Percentiles rank a stretch among this genome's conserved stretches.
phyloP scores from a whole-genome alignment of 495 filamentous ascomycete species.

The Parachaetomium inaequale region DNA sequence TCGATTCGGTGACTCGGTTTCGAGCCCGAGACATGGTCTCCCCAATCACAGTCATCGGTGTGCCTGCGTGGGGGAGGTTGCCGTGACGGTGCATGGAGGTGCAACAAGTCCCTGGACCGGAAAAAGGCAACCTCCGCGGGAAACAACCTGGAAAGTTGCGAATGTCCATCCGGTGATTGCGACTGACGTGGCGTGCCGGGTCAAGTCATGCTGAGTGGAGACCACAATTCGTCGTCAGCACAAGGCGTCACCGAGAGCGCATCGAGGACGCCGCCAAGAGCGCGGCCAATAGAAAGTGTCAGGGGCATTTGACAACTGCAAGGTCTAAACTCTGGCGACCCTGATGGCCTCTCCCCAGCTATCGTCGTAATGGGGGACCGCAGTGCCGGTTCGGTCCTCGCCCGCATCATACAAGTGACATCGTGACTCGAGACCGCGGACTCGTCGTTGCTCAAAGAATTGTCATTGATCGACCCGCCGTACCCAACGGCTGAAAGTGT shows the following conservation, averaged over 20 bases:
- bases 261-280: background rate
- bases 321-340: slow-evolving; percentile 18
- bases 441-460: slow-evolving; percentile 34
- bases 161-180: background rate
- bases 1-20: background rate
- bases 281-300: slow-evolving; percentile 14
- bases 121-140: background rate
- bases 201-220: background rate
- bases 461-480: slow-evolving; percentile 37
- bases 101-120: too few relatives aligned
- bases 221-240: slow-evolving; percentile 1
- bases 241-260: slow-evolving; percentile 5
- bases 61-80: background rate
- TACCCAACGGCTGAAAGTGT: slow-evolving; percentile 34
- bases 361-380: slow-evolving; percentile 16
- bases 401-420: slow-evolving; percentile 20
- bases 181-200: slow-evolving; percentile 8
- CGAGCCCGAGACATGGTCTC: background rate
- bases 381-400: slow-evolving; percentile 10
- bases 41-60: background rate
- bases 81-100: background rate
- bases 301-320: slow-evolving; percentile 18
- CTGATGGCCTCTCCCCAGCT: slow-evolving; percentile 15
- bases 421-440: slow-evolving; percentile 22
- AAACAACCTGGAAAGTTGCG: too few relatives aligned